Conservation (phyloP, 345 rosid species). For the Salix koriyanagi region DNA sequence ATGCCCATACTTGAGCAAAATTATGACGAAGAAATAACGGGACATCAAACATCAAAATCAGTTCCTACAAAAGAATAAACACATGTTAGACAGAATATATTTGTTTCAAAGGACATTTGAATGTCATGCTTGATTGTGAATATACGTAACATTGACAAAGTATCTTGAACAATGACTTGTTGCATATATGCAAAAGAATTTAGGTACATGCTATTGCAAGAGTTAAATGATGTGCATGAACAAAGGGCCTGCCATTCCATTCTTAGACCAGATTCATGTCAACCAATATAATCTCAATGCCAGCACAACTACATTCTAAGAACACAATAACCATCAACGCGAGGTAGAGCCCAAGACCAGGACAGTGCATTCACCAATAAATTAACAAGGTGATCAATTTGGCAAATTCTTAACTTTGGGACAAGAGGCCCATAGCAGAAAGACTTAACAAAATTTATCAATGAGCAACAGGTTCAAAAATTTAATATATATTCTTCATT, state of each 20-base stretch:
- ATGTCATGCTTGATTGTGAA: neutral
- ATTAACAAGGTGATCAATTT: neutral
- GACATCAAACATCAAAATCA: conserved; percentile 74
- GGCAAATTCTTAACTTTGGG: too few species aligned
- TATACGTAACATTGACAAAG: conserved; percentile 8
- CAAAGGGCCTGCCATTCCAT: neutral
- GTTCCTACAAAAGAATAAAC: conserved; percentile 35
- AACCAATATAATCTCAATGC: neutral
- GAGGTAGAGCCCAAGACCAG: neutral
- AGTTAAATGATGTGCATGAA: neutral
- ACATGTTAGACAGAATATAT: neutral
- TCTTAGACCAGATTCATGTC: neutral
- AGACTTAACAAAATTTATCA: neutral
- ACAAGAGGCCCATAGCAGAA: neutral
- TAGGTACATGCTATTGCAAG: neutral
- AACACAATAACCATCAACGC: neutral
- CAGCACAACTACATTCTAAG: neutral
- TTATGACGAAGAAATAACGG: conserved; percentile 62
- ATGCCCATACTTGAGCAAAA: conserved; percentile 62
- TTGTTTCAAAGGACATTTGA: neutral
- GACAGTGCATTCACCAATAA: neutral
- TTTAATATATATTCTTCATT: neutral
- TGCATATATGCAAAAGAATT: neutral
- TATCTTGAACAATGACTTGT: neutral
- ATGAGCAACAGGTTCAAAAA: neutral